Evolutionary conservation across 768 basidiomycete genomes (phyloP), one percentile per base, ranked within the genome.

Genomic region (Leccinellum albellum): DNA sequence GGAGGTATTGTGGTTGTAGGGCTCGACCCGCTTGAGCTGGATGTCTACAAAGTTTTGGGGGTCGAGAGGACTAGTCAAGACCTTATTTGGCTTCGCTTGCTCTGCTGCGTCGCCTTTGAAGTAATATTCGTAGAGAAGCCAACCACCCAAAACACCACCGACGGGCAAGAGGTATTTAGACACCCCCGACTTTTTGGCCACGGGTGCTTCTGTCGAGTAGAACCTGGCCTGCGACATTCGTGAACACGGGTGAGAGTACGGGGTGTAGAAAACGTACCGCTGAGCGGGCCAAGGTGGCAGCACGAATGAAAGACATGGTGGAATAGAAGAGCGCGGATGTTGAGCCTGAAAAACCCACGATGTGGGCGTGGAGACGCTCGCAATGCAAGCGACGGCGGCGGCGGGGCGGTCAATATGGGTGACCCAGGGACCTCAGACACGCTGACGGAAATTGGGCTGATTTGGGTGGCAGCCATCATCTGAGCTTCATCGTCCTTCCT

Each of bases 1-100:
- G 31, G 91, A 78, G 14, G 93, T 89, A 75, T 98, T 97, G 82
- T 98, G 89, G 82, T 97, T 98, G 80, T 96, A 97, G 0, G 87
- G 87, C 58, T 85, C 75, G 58, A 92, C 72, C 66, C 85, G 83
- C 72, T 89, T 89, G 65, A 98, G 83, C 69, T 85, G 86, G 74
- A 97, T 88, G 69, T 91, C 84, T 50, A 85, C 73, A 66, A 87
- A 92, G 61, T 86, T 83, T 56, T 89, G 75, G 8, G 89, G 82
- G 68, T 90, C 87, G 24, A 94, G 80, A 13, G 87, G 83, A 62
- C 86, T 88, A 68, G 83, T 86, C 67, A 83, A 76, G 59, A 48
- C 52, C 52, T 67, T 72, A 47, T 56, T 63, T n/a, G 64, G 40
- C 81, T 82, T 67, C 72, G 75, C 53, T 68, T 73, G 64, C 70